phyloP scores from a whole-genome alignment of 257 asterid genomes.

The Solanum chilense region DNA sequence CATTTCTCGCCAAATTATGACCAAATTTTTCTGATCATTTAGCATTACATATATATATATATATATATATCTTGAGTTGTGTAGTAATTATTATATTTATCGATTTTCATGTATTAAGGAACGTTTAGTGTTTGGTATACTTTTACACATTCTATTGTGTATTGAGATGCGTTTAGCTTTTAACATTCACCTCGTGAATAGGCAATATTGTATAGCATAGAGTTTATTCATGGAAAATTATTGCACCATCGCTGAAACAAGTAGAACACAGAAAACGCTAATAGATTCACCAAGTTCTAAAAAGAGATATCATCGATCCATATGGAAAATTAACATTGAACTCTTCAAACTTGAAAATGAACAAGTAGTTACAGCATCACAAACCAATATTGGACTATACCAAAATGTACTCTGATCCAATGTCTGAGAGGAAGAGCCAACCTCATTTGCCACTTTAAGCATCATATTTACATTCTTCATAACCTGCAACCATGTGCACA shows the following conservation, averaged over 20 bases:
- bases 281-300: neutral
- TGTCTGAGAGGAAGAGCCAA: neutral
- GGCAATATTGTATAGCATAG: no score
- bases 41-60: no score
- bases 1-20: no score
- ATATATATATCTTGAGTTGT: no score
- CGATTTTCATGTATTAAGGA: no score
- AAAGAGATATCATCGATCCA: neutral
- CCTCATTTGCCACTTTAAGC: neutral
- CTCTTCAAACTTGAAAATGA: neutral
- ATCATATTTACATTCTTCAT: slow-evolving; percentile 11
- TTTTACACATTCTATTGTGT: no score
- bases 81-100: no score
- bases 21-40: no score
- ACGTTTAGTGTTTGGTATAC: no score
- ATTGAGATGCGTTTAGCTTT: no score
- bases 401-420: neutral
- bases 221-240: no score
- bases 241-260: neutral
- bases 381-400: neutral
- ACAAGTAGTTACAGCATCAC: neutral
- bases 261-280: neutral
- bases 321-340: neutral
- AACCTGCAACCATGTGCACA: slow-evolving; percentile 9
- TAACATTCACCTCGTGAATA: no score